Evolutionary conservation across 768 basidiomycete species (phyloP), one percentile per base, ranked within the genome.

Genomic region (Coprinopsis marcescibilis): DNA sequence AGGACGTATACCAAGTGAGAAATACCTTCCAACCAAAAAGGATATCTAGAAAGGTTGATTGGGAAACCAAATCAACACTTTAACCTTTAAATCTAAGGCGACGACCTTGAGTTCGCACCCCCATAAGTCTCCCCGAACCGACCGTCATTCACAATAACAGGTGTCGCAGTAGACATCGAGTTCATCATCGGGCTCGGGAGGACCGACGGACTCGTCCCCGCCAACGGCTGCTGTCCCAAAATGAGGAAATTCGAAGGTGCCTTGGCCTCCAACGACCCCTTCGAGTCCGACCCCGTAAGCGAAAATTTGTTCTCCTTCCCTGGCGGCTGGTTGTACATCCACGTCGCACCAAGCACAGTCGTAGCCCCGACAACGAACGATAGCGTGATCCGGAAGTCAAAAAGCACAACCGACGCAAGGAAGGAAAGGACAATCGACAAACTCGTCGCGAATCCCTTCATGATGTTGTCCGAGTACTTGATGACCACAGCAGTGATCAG

Each of bases 391-490:
- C 72, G 69, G 64, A 95, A 96, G 59, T 89, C 77, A 70, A 99
- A 99, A 36, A 98, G 76, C 24, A 78, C 79, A 52, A 98, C 90
- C 36, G 86, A 89, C 1, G 93, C 91, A 49, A 95, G 78, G 80
- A 95, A 99, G 43, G 92, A 94, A 32, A 98, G 69, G 47, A 98
- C 82, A 67, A 98, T 99, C 52, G 87, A 88, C 34, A 98, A 75
- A 52, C 83, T 86, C 2, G 95, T 99, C 3, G 95, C 95, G 58
- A 99, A 99, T n/a, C 95, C 95, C 62, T 96, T 95, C 58, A 90
- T 72, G 56, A 89, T 90, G 62, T 96, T 97, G 65, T 93, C 91
- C 46, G 89, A 88, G 60, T 97, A 95, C 63, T 94, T 91, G 76
- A 98, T 98, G 49, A 98, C 96, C 24, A 98, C 64, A 1, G 96